phyloP scores from a whole-genome alignment of 352 stramenopile species.

The Peronosclerospora sorghi region DNA sequence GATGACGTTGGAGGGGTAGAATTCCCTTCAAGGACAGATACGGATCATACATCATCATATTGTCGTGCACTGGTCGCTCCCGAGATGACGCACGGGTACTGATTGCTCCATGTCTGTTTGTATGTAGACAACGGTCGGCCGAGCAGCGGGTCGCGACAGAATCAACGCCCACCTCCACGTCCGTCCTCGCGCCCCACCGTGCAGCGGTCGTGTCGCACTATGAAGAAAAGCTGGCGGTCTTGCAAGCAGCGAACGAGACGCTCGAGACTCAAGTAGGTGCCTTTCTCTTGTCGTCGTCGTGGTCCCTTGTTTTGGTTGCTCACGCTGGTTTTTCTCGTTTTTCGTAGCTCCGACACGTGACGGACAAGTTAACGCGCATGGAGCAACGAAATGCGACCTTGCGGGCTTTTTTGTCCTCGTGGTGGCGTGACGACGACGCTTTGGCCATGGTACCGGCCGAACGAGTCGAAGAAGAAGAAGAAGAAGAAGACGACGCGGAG shows the following conservation, averaged over 20 bases:
- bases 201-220: constrained; percentile 27
- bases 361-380: constrained; percentile 21
- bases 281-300: constrained; percentile 2
- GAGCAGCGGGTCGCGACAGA: constrained; percentile 19
- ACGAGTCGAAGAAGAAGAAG: no score
- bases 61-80: no score
- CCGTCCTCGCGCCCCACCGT: constrained; percentile 26
- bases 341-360: constrained; percentile 22
- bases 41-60: constrained; percentile 73
- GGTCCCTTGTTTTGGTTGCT: background rate
- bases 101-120: no score
- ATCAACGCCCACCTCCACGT: constrained; percentile 18
- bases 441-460: no score
- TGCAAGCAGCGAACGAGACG: constrained; percentile 26
- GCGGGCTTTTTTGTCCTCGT: constrained; percentile 33
- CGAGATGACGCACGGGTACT: no score
- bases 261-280: constrained; percentile 26
- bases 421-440: no score
- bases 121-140: constrained; percentile 9
- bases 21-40: constrained; percentile 86
- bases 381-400: constrained; percentile 31
- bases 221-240: constrained; percentile 31
- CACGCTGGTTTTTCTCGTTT: background rate
- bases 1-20: constrained; percentile 83
- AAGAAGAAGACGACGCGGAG: no score